A percentile compares a stretch with the other conserved stretches of the same genome.
Evolutionary conservation across 1,284 basidiomycete species (phyloP).

Genomic region (Trametes versicolor): DNA sequence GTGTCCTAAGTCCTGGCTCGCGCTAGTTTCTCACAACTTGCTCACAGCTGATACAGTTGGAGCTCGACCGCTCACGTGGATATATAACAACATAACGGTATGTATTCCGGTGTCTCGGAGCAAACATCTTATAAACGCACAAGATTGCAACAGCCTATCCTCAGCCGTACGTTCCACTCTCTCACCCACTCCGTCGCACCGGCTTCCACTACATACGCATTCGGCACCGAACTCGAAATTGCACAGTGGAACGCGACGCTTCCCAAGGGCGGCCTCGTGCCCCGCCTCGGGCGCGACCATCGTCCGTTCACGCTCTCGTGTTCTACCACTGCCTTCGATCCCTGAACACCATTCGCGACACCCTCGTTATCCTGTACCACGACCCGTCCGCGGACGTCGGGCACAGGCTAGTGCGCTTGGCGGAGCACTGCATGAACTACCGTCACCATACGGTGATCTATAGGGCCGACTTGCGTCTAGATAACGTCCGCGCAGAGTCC

Average conservation of each 20-base stretch:
- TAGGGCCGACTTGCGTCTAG: conserved; percentile 19
- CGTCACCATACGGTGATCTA: conserved; percentile 26
- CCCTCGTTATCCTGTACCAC: conserved; percentile 13
- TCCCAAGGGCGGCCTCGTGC: conserved; percentile 19
- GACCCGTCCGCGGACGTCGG: conserved; percentile 6
- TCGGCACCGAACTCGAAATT: conserved; percentile 23
- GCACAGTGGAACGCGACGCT: conserved; percentile 26
- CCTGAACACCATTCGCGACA: conserved; percentile 33
- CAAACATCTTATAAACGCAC: no score
- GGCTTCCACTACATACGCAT: conserved; percentile 28
- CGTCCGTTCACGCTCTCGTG: conserved; percentile 33
- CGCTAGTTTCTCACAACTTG: no score
- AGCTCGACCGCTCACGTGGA: no score
- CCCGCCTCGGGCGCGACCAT: conserved; percentile 25
- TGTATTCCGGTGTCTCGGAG: no score
- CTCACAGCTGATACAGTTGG: no score
- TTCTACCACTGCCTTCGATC: conserved; percentile 37
- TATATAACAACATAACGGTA: no score
- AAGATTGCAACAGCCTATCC: no score
- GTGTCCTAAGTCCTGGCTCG: no score
- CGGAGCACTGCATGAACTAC: conserved; percentile 32
- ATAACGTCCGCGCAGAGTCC: conserved; percentile 18
- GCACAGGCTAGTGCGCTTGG: conserved; percentile 1
- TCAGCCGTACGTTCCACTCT: no score
- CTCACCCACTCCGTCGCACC: no score